Conservation (phyloP, 148 eudicot species). For the Rhododendron molle region DNA sequence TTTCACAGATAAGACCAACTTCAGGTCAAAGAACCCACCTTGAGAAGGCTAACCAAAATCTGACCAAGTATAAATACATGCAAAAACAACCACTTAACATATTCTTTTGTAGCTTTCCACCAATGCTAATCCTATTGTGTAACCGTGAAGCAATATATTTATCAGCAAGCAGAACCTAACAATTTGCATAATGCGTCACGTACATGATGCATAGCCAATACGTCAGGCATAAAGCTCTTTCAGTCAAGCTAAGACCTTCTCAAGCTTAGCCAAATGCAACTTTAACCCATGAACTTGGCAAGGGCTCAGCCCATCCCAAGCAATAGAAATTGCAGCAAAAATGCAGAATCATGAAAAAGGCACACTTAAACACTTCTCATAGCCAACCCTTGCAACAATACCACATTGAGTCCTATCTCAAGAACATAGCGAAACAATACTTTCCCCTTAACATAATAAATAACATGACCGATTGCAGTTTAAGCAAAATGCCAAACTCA, state of each 20-base stretch:
- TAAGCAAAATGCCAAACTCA: not conserved
- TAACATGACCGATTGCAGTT: not conserved
- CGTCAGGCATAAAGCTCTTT: not conserved
- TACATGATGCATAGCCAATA: not conserved
- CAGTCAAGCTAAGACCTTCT: not conserved
- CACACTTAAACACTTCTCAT: not conserved
- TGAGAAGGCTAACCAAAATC: conserved; percentile 3
- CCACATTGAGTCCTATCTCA: not conserved
- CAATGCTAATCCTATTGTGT: not conserved
- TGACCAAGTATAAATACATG: not conserved
- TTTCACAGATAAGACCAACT: not conserved
- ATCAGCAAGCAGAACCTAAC: not conserved
- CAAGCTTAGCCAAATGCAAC: not conserved
- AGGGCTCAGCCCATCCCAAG: conserved; percentile 2
- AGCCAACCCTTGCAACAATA: not conserved
- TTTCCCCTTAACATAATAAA: not conserved
- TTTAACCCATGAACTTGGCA: not conserved
- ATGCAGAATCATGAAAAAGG: not conserved
- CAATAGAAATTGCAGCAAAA: not conserved
- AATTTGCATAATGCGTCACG: not conserved
- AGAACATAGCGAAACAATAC: not conserved
- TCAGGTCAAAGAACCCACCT: not conserved
- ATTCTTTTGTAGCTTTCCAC: not conserved
- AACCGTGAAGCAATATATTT: not conserved
- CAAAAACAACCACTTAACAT: not conserved